Base-by-base conservation (phyloP, 108 stramenopile species). In the Aurantiochytrium sp. region DNA sequence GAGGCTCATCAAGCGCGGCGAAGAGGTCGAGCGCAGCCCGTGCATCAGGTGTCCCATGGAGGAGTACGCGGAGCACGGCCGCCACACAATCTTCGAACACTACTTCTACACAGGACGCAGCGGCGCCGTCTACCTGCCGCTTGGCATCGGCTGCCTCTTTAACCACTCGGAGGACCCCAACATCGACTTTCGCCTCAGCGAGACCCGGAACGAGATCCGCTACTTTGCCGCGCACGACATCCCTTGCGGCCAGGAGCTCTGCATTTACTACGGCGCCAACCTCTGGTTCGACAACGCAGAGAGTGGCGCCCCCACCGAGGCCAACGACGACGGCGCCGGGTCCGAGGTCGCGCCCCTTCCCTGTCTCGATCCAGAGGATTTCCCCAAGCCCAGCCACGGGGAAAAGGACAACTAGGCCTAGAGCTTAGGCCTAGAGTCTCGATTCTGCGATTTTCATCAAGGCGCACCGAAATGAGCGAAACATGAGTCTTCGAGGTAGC, bases 91-190 rank as follows among this genome's bases (percentile, higher is more conserved):
- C 30, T 55, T 90, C 10, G 90, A 90, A 22, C 88, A 88, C 55
- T 90, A 90, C 86, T 85, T 90, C 55, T 90, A 88, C 85, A 86
- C 88, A 30, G 87, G 86, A 22, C n/a, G 34, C 1, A 59, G 69
- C 31, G 90, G 90, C 24, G 55, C 54, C 34, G 52, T 48, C 15
- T 85, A 88, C 42, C 81, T 90, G 53, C 87, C 90, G 4, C 55
- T 90, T 4, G 90, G 90, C 5, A 88, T 88, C 42, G 90, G 90
- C 52, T 85, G 68, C 36, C 54, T 90, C 24, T 90, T 90, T 85
- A 90, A 90, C 31, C 90, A 90, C 68, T 87, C 86, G 34, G 54
- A 68, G 32, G 4, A 48, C 31, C 88, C 90, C 24, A 90, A 90
- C 36, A 68, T 90, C 15, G 90, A 90, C 54, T 90, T 86, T 86